Evolutionary conservation across 2,329 filamentous ascomycete genomes (phyloP).

Genomic region (Fusarium brevicatenulatum): DNA sequence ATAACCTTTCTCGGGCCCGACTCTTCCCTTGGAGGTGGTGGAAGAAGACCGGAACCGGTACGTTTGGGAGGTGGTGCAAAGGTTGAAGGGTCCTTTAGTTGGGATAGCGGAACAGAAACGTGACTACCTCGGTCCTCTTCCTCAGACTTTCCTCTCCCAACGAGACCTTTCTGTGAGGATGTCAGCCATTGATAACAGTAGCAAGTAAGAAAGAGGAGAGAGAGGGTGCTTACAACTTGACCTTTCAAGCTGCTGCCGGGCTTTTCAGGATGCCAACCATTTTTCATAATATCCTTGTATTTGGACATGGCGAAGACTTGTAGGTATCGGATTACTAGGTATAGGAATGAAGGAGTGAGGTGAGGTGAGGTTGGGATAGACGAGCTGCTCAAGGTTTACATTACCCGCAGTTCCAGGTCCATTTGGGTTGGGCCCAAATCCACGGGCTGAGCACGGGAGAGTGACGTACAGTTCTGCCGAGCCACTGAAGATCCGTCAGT

Average conservation of each 20-base stretch:
- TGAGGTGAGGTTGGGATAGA: conserved; percentile 1
- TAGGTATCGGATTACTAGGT: not conserved
- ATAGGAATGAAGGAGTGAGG: not conserved
- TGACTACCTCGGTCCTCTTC: conserved; percentile 47
- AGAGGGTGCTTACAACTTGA: conserved; percentile 53
- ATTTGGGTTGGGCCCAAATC: conserved; percentile 21
- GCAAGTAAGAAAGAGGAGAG: not conserved
- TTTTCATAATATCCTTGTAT: conserved; percentile 60
- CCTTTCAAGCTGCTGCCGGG: conserved; percentile 52
- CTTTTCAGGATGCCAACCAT: conserved; percentile 65
- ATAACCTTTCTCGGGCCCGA: conserved; percentile 43
- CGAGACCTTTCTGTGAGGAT: conserved; percentile 55
- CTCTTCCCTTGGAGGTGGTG: conserved; percentile 42
- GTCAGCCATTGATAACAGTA: conserved; percentile 3
- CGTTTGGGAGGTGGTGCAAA: conserved; percentile 86
- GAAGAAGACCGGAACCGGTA: conserved; percentile 50
- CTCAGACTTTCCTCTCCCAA: conserved; percentile 54
- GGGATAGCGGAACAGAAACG: conserved; percentile 69
- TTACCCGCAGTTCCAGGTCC: conserved; percentile 4
- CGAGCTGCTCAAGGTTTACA: conserved; percentile 8
- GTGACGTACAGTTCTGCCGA: conserved; percentile 31
- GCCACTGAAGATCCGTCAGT: conserved; percentile 19
- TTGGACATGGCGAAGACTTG: conserved; percentile 52
- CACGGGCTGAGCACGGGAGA: conserved; percentile 18
- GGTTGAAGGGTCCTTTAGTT: conserved; percentile 77